Base-by-base conservation (phyloP, 768 basidiomycete genomes). In the Podaxis rugospora region DNA sequence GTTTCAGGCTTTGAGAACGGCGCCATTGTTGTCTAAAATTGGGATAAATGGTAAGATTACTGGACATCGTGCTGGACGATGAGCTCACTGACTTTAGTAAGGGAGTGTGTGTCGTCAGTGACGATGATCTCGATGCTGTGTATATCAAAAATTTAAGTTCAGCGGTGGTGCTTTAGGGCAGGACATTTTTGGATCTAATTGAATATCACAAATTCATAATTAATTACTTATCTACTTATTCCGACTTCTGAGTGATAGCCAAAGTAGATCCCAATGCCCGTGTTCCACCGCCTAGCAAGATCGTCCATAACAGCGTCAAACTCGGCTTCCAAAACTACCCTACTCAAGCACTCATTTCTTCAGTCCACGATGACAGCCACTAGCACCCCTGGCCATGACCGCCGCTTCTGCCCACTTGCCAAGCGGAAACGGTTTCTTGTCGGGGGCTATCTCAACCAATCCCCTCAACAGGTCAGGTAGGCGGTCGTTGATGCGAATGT, bases 1-100 rank as follows among this genome's bases (percentile, higher is more conserved):
- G 92, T 90, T 77, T 93, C 92, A 52, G 92, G 93, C 74, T 93
- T 93, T 57, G 90, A 86, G 75, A 92, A 92, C 67, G 92, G 93
- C 65, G 93, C 89, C 92, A 95, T 95, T 57, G 56, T 76, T 61
- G 35, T 51, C 57, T 64, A 61, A 6, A 66, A 53, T 39, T 14
- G 25, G 11, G 46, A 27, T 3, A 40, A 39, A 42, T 35, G 25
- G 23, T 50, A 27, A 49, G 53, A 21, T 9, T 32, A 51, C 10
- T 11, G 18, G n/a, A 13, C 49, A 42, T 46, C 23, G 37, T 16
- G 35, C 14, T 21, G 4, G 52, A 27, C 53, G 46, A 40, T 18
- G 52, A 47, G 42, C 59, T 54, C 53, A 54, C 59, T 54, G 52
- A 25, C 5, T 55, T 46, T 50, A 27, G 37, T 18, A 39, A 21